Evolutionary conservation across 306 rosid genomes (phyloP), one percentile per base, ranked within the genome.

Genomic region (Coriaria nepalensis): DNA sequence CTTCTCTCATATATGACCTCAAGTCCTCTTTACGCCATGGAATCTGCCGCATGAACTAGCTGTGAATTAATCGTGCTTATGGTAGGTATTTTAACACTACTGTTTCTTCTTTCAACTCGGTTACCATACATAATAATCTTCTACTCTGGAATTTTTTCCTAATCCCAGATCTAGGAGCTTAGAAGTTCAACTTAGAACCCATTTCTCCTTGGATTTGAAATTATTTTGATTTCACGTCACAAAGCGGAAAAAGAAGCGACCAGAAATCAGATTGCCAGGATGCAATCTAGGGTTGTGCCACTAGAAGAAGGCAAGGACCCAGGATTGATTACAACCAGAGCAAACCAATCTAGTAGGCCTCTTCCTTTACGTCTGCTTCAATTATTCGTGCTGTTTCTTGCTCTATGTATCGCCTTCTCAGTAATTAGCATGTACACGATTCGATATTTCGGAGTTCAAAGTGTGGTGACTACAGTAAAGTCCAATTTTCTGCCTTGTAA

Each of bases 251-350:
- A 5, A 6, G n/a, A 37, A 13, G 13, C 33, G 55, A 35, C 59
- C 40, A 45, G 65, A 70, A 47, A 35, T 63, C 63, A 51, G 54
- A 45, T 69, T 56, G 4, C 33, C 62, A 67, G 67, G 74, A 85
- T 90, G 95, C 93, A 81, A 49, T 70, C 81, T 14, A 75, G 93
- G 66, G 94, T 45, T 51, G 60, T 59, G 65, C 61, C 78, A 14
- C 14, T 70, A 43, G 98, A 92, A 70, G 96, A 85, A 70, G 94
- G 93, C 46, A 79, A 77, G 54, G 85, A 80, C 46, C 68, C 57
- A 5, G 65, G 61, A 44, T 50, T 38, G 56, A 50, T 40, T 35
- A 35, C 13, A n/a, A 61, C 10, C 67, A 61, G 94, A 59, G 39
- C 65, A 29, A 71, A 48, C 55, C 87, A 69, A 45, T 41, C 70